Conservation (phyloP, 768 basidiomycete genomes). For the Tephrocybe rancida region DNA sequence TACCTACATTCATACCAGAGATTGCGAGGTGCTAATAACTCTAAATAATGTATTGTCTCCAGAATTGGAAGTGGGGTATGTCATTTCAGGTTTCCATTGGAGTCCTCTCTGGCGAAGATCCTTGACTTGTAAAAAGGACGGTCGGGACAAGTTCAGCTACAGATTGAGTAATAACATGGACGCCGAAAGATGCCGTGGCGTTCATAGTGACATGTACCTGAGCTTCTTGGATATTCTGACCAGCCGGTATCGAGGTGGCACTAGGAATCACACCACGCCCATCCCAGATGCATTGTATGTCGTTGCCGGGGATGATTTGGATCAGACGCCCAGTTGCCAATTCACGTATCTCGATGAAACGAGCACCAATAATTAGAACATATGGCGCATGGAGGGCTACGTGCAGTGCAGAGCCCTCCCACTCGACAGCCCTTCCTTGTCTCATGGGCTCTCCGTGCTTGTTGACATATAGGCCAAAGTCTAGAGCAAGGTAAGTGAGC, state of each 20-base stretch:
- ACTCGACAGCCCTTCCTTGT: conserved; percentile 76
- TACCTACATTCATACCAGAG: no score
- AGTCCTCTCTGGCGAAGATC: no score
- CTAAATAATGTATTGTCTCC: no score
- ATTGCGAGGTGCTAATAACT: no score
- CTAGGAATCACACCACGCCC: conserved; percentile 60
- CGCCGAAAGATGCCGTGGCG: background rate
- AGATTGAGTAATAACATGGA: background rate
- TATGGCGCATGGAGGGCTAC: conserved; percentile 91
- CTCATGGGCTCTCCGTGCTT: conserved; percentile 84
- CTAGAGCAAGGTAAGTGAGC: conserved; percentile 36
- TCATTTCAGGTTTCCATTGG: no score
- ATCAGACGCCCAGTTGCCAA: conserved; percentile 78
- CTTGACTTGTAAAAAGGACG: no score
- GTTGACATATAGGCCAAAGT: conserved; percentile 93
- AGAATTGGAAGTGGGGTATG: no score
- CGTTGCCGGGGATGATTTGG: conserved; percentile 83
- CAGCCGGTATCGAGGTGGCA: conserved; percentile 44
- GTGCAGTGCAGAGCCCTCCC: conserved; percentile 90
- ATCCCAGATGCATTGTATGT: conserved; percentile 90
- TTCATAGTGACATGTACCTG: conserved; percentile 8
- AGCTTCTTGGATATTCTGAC: background rate
- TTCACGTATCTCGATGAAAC: conserved; percentile 91
- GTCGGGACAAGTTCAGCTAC: conserved; percentile 3
- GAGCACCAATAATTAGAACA: conserved; percentile 83